Conservation (phyloP, 2,329 filamentous ascomycete species). For the Atkinsonella texensis region DNA sequence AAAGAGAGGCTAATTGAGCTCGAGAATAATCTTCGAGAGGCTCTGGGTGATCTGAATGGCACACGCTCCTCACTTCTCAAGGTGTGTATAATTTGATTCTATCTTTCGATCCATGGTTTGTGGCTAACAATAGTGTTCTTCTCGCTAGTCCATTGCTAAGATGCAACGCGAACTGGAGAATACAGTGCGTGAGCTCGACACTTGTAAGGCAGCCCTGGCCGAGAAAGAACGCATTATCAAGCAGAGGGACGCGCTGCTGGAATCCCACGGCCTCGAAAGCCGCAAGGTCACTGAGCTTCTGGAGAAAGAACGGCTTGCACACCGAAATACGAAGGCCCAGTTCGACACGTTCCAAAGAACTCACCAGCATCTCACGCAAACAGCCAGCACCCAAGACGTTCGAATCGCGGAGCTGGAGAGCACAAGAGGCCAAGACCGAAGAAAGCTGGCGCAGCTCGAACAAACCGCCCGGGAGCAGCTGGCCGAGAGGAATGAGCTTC, state of each 20-base stretch:
- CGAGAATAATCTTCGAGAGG: constrained; percentile 76
- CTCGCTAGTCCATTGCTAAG: constrained; percentile 60
- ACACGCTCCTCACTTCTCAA: constrained; percentile 77
- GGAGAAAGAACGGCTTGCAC: constrained; percentile 77
- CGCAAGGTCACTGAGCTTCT: constrained; percentile 76
- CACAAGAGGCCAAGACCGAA: constrained; percentile 64
- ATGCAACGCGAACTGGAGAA: constrained; percentile 80
- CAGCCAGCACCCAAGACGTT: constrained; percentile 72
- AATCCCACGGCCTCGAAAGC: constrained; percentile 77
- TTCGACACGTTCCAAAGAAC: constrained; percentile 84
- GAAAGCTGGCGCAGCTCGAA: constrained; percentile 65
- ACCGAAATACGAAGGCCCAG: constrained; percentile 75
- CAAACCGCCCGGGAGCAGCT: constrained; percentile 76
- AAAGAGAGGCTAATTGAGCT: constrained; percentile 83
- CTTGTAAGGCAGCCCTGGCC: constrained; percentile 61
- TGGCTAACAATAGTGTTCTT: too few relatives aligned
- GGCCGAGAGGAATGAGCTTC: constrained; percentile 74
- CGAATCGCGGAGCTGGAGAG: constrained; percentile 78
- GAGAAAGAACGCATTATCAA: constrained; percentile 88
- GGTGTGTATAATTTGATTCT: constrained; percentile 29
- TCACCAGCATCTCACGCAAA: constrained; percentile 75
- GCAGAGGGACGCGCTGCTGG: constrained; percentile 76
- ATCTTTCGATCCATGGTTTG: not conserved
- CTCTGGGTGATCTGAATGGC: constrained; percentile 76
- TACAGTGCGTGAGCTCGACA: constrained; percentile 71